These are phyloP conservation scores for Eucalyptus sp. DNA, from an alignment of 345 rosid genomes.

Conservation along the genomic window DNA sequence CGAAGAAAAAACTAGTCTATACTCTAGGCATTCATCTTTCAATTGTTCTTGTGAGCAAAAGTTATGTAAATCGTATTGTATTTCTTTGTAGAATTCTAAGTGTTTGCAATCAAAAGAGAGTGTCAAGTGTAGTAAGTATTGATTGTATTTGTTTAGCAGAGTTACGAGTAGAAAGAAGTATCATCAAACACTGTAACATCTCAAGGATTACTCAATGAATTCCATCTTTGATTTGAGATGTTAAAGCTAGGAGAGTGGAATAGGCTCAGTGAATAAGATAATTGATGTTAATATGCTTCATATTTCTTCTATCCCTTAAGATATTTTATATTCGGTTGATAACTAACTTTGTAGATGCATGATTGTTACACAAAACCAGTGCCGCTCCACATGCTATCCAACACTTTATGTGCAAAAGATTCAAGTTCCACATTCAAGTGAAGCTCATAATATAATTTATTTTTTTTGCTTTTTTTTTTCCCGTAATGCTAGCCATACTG, in stretches of 20 bases:
- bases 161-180: background rate
- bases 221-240: background rate
- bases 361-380: background rate
- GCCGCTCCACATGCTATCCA: background rate
- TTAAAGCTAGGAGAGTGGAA: background rate
- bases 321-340: background rate
- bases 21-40: background rate
- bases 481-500: background rate
- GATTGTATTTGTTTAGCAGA: background rate
- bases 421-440: background rate
- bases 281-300: background rate
- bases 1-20: background rate
- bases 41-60: background rate
- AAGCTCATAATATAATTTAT: background rate
- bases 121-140: background rate
- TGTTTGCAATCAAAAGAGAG: background rate
- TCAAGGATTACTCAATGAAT: background rate
- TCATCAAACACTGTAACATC: background rate
- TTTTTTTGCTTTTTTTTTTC: background rate
- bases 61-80: background rate
- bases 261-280: background rate
- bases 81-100: no score
- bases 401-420: background rate
- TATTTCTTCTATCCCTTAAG: background rate
- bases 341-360: background rate